These are phyloP conservation scores for Anthoceros angustus DNA, from an alignment of 225 moss, liverwort and hornwort genomes.

Conservation along the genomic window DNA sequence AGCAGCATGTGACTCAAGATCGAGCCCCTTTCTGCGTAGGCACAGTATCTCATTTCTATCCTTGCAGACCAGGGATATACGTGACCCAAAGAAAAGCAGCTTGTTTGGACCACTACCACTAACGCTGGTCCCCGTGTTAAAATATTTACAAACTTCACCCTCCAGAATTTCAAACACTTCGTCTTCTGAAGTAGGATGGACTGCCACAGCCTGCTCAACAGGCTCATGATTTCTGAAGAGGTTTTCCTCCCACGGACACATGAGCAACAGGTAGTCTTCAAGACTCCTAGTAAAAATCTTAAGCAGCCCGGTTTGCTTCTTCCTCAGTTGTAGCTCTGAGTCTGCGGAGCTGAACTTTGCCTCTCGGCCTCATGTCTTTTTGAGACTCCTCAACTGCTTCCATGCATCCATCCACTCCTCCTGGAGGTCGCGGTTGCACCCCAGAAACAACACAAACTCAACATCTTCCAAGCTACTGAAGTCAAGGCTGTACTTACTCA, in stretches of 20 bases:
- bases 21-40: not conserved
- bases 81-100: not conserved
- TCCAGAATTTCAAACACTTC: not conserved
- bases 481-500: not conserved
- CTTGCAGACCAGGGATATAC: not conserved
- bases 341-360: not conserved
- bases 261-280: not conserved
- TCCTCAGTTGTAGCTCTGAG: not conserved
- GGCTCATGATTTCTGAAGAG: not conserved
- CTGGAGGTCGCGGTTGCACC: not conserved
- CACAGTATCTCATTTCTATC: not conserved
- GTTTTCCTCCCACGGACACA: not conserved
- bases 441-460: not conserved
- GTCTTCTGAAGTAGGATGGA: not conserved
- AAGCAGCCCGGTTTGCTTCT: not conserved
- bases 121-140: not conserved
- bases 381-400: not conserved
- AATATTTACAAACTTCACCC: not conserved
- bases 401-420: not conserved
- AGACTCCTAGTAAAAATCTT: not conserved
- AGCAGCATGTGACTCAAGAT: not conserved
- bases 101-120: not conserved
- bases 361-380: not conserved
- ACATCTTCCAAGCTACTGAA: not conserved
- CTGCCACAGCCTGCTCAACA: not conserved